Base-by-base conservation (phyloP, 1,284 basidiomycete species). In the Leccinum brunneo-olivaceum region DNA sequence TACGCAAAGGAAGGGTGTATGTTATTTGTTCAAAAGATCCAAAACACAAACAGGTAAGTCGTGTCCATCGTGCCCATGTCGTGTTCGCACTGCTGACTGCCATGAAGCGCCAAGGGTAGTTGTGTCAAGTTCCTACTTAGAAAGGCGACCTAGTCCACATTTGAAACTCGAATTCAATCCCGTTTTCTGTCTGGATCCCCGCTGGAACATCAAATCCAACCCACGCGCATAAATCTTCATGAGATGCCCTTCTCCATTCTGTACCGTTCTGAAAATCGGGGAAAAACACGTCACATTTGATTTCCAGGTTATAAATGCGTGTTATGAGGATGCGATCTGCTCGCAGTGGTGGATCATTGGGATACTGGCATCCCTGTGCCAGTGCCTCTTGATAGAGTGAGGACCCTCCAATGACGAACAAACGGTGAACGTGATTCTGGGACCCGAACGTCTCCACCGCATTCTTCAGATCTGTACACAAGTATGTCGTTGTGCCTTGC, bases 31-130 rank as follows among this genome's bases (percentile, higher is more conserved):
- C 82, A 16, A 91, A 90, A 63, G 91, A 98, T 61, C 89, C 94
- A 5, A 97, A 96, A 67, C 95, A 98, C 67, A 98, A 98, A 67
- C 95, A 98, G 84, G 95, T 94, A 53, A 49, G 81, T 69, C n/a
- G 35, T 41, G 20, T 3, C 15, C 29, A 3, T 34, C 39, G 34
- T 27, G 47, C n/a, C n/a, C n/a, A n/a, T n/a, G 24, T 40, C 37
- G 28, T 23, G 20, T 40, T 19, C 45, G 29, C 40, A 20, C 34
- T 39, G 7, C 41, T 50, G 32, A 62, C 44, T 39, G 14, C 43
- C 45, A 4, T 49, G 30, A 62, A 85, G 83, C 74, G 83, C 34
- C 82, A 85, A 64, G 83, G 81, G 50, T 77, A 62, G 25, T 12
- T 27, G 10, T n/a, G n/a, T n/a, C 25, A 2, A 25, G 11, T 11